Evolutionary conservation across 2,329 filamentous ascomycete genomes (phyloP).

Genomic region (Exophiala sp.): DNA sequence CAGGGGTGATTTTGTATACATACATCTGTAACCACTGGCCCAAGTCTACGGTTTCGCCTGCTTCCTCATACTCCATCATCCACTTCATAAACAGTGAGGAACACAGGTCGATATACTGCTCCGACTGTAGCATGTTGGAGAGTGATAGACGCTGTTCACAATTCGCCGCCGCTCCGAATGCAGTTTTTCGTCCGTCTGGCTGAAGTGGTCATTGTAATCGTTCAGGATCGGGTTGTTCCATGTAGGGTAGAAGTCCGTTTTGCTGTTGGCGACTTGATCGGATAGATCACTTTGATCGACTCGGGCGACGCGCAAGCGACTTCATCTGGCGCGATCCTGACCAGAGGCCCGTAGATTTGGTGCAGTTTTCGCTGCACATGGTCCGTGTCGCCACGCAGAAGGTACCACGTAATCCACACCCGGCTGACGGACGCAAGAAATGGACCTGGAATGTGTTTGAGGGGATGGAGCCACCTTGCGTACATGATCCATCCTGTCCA

Average conservation of each 20-base stretch:
- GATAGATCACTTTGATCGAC: slow-evolving; percentile 27
- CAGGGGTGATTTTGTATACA: too few species aligned
- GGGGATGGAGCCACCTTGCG: slow-evolving; percentile 27
- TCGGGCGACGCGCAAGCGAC: slow-evolving; percentile 26
- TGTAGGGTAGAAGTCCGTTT: slow-evolving; percentile 30
- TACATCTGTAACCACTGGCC: slow-evolving; percentile 29
- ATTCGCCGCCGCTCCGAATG: slow-evolving; percentile 27
- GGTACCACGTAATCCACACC: slow-evolving; percentile 26
- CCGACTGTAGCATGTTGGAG: slow-evolving; percentile 33
- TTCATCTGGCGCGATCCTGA: slow-evolving; percentile 39
- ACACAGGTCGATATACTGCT: slow-evolving; percentile 73
- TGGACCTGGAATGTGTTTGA: slow-evolving; percentile 31
- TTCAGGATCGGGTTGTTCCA: slow-evolving; percentile 18
- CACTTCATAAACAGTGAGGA: slow-evolving; percentile 65
- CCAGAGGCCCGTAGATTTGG: slow-evolving; percentile 26
- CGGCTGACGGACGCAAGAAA: slow-evolving; percentile 28
- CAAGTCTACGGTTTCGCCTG: slow-evolving; percentile 21
- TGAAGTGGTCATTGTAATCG: slow-evolving; percentile 29
- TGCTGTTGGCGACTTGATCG: slow-evolving; percentile 15
- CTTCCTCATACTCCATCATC: slow-evolving; percentile 50
- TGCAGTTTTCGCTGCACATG: slow-evolving; percentile 24
- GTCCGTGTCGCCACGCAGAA: slow-evolving; percentile 22
- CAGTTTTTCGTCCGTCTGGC: slow-evolving; percentile 21
- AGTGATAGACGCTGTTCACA: slow-evolving; percentile 54
- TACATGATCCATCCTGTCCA: slow-evolving; percentile 33